Conservation (phyloP, 2,329 filamentous ascomycete genomes). For the Xylariaceae sp. region DNA sequence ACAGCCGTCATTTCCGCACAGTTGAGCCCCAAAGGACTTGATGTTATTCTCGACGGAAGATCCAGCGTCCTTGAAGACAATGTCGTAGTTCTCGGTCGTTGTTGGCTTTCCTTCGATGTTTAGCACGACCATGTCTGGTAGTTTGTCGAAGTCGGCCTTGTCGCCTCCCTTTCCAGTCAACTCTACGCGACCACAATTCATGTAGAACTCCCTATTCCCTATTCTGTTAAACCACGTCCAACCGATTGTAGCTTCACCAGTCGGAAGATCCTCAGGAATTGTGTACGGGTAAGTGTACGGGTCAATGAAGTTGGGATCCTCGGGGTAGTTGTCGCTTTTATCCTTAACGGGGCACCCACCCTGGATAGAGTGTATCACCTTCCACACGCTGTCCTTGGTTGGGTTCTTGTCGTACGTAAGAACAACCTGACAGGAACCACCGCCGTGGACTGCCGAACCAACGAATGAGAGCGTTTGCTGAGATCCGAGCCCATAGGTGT, state of each 20-base stretch:
- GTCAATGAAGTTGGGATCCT: constrained; percentile 45
- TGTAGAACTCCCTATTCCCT: constrained; percentile 95
- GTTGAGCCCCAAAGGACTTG: constrained; percentile 37
- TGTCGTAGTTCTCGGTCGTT: constrained; percentile 51
- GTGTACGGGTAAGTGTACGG: constrained; percentile 68
- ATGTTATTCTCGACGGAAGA: constrained; percentile 54
- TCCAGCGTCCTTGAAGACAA: constrained; percentile 72
- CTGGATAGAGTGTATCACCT: constrained; percentile 85
- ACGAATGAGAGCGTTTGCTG: constrained; percentile 64
- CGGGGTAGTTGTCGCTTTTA: constrained; percentile 59
- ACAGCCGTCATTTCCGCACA: constrained; percentile 34
- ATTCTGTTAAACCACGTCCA: constrained; percentile 96
- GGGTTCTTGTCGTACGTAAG: constrained; percentile 78
- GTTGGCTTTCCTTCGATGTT: constrained; percentile 56
- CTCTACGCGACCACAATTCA: constrained; percentile 84
- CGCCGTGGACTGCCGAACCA: constrained; percentile 80
- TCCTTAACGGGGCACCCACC: constrained; percentile 78
- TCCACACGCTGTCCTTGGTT: constrained; percentile 70
- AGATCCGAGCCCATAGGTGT: constrained; percentile 67
- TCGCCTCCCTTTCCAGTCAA: constrained; percentile 59
- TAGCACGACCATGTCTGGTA: constrained; percentile 76
- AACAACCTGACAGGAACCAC: constrained; percentile 88
- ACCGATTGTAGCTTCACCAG: constrained; percentile 78
- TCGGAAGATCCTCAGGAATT: constrained; percentile 70
- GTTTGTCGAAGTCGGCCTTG: constrained; percentile 57